A percentile compares a stretch with the other conserved stretches of the same genome.
Conservation (phyloP, 2,329 filamentous ascomycete species). For the Zymoseptoria ardabiliae region DNA sequence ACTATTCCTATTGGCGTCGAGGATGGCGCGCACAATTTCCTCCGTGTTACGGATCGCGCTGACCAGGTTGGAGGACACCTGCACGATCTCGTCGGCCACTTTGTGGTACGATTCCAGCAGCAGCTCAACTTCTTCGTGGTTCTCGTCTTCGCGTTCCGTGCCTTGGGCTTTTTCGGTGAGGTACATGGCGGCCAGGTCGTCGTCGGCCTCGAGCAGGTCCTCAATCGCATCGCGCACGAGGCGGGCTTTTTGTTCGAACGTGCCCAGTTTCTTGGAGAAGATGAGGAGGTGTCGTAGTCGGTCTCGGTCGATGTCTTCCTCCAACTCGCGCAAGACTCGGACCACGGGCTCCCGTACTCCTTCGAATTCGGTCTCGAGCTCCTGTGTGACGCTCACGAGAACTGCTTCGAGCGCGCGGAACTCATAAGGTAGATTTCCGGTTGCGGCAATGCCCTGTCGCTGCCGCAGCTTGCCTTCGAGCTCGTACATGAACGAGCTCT, state of each 20-base stretch:
- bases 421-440: slow-evolving; percentile 74
- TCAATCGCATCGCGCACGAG: slow-evolving; percentile 91
- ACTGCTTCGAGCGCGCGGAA: slow-evolving; percentile 94
- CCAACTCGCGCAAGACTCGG: slow-evolving; percentile 76
- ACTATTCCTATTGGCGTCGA: slow-evolving; percentile 95
- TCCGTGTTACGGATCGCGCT: slow-evolving; percentile 95
- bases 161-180: slow-evolving; percentile 79
- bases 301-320: slow-evolving; percentile 93
- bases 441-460: slow-evolving; percentile 50
- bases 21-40: slow-evolving; percentile 93
- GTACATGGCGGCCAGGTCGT: slow-evolving; percentile 93
- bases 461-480: slow-evolving; percentile 86
- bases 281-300: slow-evolving; percentile 87
- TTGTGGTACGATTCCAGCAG: slow-evolving; percentile 96
- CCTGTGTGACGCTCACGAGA: slow-evolving; percentile 84
- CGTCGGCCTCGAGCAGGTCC: slow-evolving; percentile 89
- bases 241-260: slow-evolving; percentile 94
- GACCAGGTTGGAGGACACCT: slow-evolving; percentile 86
- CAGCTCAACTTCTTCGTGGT: slow-evolving; percentile 96
- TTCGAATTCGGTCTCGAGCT: slow-evolving; percentile 89
- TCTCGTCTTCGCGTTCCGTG: slow-evolving; percentile 64
- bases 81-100: slow-evolving; percentile 94
- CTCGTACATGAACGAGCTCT: slow-evolving; percentile 97
- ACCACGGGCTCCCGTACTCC: slow-evolving; percentile 88
- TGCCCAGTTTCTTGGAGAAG: slow-evolving; percentile 89